Percentiles rank a stretch among this genome's conserved stretches.
Evolutionary conservation across 2,329 filamentous ascomycete species (phyloP).

Genomic region (Colletotrichum musicola): DNA sequence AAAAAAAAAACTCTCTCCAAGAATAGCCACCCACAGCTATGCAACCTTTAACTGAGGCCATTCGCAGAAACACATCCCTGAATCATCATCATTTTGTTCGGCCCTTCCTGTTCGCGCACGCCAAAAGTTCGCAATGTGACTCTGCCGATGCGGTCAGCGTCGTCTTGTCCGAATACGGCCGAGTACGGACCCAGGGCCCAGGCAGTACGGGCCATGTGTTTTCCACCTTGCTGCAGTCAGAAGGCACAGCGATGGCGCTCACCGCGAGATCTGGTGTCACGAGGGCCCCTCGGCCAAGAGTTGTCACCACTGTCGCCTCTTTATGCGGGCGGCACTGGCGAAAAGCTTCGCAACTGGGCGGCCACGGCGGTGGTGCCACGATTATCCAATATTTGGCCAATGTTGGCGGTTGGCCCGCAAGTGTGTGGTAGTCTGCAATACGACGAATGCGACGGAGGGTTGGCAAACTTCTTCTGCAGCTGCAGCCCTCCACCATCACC

Average conservation of each 20-base stretch:
- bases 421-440: background rate
- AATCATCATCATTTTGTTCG: background rate
- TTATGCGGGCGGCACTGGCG: background rate
- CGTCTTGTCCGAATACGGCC: constrained; percentile 11
- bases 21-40: constrained; percentile 8
- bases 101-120: constrained; percentile 1
- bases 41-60: constrained; percentile 16
- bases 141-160: constrained; percentile 30
- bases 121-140: constrained; percentile 10
- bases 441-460: background rate
- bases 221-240: constrained; percentile 16
- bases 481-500: background rate
- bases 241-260: constrained; percentile 27
- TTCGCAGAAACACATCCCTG: constrained; percentile 11
- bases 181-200: constrained; percentile 9
- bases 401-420: constrained; percentile 4
- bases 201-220: constrained; percentile 16
- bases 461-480: constrained; percentile 24
- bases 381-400: background rate
- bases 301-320: background rate
- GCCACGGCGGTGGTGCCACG: constrained; percentile 26
- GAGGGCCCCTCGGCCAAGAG: background rate
- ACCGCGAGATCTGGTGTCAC: constrained; percentile 27
- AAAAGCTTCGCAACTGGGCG: background rate
- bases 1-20: constrained; percentile 1